Evolutionary conservation across 1,139 yeast species (phyloP).

Genomic region (Debaryomyces udenii): DNA sequence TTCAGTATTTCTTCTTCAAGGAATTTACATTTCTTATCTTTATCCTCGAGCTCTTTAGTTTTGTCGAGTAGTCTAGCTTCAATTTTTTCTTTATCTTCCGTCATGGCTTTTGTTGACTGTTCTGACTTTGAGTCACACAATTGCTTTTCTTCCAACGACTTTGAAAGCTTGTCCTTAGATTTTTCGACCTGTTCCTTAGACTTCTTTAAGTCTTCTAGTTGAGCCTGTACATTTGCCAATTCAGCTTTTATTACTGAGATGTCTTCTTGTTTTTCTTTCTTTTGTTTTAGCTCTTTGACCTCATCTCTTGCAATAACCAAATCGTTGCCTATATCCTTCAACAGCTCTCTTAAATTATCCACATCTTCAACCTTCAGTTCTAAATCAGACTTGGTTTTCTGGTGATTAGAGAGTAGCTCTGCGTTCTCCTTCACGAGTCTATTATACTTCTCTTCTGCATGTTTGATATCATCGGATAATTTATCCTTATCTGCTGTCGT

Average conservation of each 20-base stretch:
- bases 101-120: neutral
- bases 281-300: constrained; percentile 26
- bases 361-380: constrained; percentile 51
- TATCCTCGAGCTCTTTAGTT: constrained; percentile 11
- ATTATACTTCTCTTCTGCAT: constrained; percentile 15
- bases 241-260: constrained; percentile 4
- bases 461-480: constrained; percentile 12
- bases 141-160: constrained; percentile 2
- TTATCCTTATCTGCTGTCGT: constrained; percentile 10
- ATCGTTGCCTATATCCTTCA: constrained; percentile 74
- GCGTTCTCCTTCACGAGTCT: constrained; percentile 17
- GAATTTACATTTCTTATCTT: constrained; percentile 11
- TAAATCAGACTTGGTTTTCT: constrained; percentile 22
- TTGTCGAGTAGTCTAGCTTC: neutral
- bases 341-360: constrained; percentile 67
- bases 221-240: constrained; percentile 3
- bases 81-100: constrained; percentile 4
- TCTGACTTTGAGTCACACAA: neutral
- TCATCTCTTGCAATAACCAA: constrained; percentile 59
- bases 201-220: constrained; percentile 5
- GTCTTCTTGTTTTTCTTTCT: neutral
- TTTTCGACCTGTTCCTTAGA: constrained; percentile 5
- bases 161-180: constrained; percentile 3
- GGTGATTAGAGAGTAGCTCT: constrained; percentile 21
- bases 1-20: constrained; percentile 13